These are phyloP conservation scores for Colletotrichum sp. DNA, from an alignment of 2,329 filamentous ascomycete species.

Conservation along the genomic window DNA sequence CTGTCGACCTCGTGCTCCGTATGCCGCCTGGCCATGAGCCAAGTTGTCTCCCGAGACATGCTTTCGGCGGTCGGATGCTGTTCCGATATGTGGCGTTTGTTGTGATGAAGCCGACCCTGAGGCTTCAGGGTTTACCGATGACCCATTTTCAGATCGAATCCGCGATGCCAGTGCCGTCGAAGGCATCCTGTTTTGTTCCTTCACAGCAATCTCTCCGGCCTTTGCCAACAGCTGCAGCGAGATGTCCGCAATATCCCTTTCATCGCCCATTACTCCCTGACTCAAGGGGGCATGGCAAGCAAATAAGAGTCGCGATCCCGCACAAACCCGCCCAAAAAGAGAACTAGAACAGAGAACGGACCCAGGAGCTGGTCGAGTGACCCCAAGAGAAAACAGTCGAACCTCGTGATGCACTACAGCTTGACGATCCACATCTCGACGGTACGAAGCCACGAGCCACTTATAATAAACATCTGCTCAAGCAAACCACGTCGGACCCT, in stretches of 20 bases:
- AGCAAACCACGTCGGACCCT: neutral
- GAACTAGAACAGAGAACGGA: neutral
- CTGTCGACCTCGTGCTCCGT: neutral
- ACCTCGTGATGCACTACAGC: neutral
- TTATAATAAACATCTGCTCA: neutral
- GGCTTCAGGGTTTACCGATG: neutral
- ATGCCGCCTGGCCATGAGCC: neutral
- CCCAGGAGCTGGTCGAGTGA: neutral
- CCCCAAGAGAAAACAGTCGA: neutral
- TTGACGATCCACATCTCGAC: neutral
- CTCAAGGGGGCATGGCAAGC: neutral
- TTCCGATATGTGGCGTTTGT: neutral
- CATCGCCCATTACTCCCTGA: neutral
- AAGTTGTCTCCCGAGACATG: neutral
- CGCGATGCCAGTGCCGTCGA: neutral
- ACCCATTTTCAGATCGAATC: neutral
- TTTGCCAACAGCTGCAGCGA: conserved; percentile 3
- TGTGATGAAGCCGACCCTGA: neutral
- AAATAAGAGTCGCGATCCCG: neutral
- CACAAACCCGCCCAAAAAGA: neutral
- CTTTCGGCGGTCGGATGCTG: neutral
- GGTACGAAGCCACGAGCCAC: neutral
- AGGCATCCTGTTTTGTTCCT: conserved; percentile 3
- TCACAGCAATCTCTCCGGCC: neutral
- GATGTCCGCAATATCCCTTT: neutral